Evolutionary conservation across 805 yeast genomes (phyloP).

Genomic region (Saturnispora halmiae): DNA sequence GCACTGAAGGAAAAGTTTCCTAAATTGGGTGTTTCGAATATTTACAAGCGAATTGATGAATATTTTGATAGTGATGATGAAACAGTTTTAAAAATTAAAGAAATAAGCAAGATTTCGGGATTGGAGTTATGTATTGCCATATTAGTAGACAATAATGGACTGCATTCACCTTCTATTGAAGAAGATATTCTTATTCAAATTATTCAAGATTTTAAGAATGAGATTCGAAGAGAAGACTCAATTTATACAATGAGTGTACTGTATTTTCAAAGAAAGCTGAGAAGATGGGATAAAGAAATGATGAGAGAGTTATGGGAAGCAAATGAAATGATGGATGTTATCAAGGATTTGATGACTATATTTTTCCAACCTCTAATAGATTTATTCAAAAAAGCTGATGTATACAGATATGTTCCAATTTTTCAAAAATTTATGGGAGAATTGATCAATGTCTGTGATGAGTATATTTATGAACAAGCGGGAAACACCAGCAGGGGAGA

Average conservation of each 20-base stretch:
- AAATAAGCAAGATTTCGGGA: constrained; percentile 19
- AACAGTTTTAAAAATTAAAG: constrained; percentile 24
- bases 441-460: constrained; percentile 47
- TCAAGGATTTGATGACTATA: constrained; percentile 63
- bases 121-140: constrained; percentile 12
- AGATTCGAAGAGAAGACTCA: constrained; percentile 13
- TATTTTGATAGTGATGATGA: constrained; percentile 24
- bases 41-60: constrained; percentile 23
- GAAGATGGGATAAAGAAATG: constrained; percentile 67
- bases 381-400: constrained; percentile 56
- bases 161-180: constrained; percentile 6
- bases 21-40: not conserved
- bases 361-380: constrained; percentile 68
- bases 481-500: constrained; percentile 35
- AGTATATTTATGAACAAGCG: constrained; percentile 38
- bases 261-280: constrained; percentile 51
- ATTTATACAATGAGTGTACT: constrained; percentile 47
- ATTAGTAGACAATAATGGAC: constrained; percentile 12
- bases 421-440: constrained; percentile 61
- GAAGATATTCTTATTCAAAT: constrained; percentile 1
- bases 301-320: constrained; percentile 78
- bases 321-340: constrained; percentile 65
- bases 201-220: constrained; percentile 11
- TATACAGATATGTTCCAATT: constrained; percentile 56
- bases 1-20: constrained; percentile 4